Conservation (phyloP, 73 alveolate species). For the Diophrys sp. region DNA sequence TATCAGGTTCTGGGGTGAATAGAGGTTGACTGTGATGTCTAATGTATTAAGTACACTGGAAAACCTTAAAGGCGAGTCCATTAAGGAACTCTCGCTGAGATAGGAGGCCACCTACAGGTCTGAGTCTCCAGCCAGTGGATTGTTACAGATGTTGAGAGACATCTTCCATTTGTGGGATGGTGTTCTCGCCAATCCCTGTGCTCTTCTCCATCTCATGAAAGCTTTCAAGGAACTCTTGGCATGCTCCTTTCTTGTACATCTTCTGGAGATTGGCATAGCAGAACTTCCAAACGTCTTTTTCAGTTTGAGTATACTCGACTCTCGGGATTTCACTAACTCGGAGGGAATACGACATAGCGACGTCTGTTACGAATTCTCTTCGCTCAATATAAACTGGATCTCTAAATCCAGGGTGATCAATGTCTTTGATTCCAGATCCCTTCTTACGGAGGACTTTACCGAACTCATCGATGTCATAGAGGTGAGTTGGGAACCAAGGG, state of each 20-base stretch:
- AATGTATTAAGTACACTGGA: slow-evolving; percentile 77
- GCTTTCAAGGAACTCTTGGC: slow-evolving; percentile 46
- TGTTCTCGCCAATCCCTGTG: slow-evolving; percentile 41
- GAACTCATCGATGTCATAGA: slow-evolving; percentile 50
- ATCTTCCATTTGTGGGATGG: slow-evolving; percentile 76
- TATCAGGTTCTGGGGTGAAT: slow-evolving; percentile 91
- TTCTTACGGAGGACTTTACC: slow-evolving; percentile 37
- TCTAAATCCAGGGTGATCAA: slow-evolving; percentile 72
- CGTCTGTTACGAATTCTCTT: slow-evolving; percentile 50
- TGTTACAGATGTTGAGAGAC: slow-evolving; percentile 55
- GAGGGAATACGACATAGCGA: slow-evolving; percentile 29
- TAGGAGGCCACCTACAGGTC: slow-evolving; percentile 84
- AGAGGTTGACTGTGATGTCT: slow-evolving; percentile 81
- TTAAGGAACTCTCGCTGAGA: slow-evolving; percentile 80
- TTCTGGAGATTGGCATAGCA: slow-evolving; percentile 37
- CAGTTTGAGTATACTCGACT: too few relatives aligned
- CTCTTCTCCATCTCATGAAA: slow-evolving; percentile 46
- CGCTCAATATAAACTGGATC: slow-evolving; percentile 58
- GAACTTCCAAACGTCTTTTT: too few relatives aligned
- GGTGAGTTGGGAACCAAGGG: slow-evolving; percentile 72
- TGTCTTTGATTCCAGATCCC: slow-evolving; percentile 56
- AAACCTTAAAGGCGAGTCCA: slow-evolving; percentile 76
- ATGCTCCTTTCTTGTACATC: slow-evolving; percentile 42
- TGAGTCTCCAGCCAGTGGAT: slow-evolving; percentile 76
- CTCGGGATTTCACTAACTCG: slow-evolving; percentile 52